These are phyloP conservation scores for Acanthamoeba lenticulata DNA, from an alignment of 208 protist species.

Conservation along the genomic window DNA sequence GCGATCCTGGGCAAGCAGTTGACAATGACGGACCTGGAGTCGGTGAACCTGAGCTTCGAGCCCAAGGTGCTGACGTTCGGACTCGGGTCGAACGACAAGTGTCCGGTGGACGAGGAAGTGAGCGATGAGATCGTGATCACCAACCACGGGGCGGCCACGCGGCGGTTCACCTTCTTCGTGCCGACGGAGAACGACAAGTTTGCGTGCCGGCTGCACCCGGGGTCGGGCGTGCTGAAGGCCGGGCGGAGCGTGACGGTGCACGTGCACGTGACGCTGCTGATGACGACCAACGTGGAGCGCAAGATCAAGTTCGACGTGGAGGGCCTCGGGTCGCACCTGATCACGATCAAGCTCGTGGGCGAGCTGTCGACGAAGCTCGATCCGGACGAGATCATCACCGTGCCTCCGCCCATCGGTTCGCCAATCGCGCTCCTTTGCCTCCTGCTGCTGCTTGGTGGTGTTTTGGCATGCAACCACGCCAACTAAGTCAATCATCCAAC, in stretches of 20 bases:
- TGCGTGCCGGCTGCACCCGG: conserved; percentile 25
- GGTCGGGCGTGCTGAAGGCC: conserved; percentile 16
- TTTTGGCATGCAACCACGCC: no score
- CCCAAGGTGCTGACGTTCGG: conserved; percentile 63
- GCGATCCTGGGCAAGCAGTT: conserved; percentile 1
- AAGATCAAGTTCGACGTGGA: conserved; percentile 68
- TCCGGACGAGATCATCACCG: conserved; percentile 34
- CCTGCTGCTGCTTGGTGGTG: background rate
- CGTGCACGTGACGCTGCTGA: conserved; percentile 45
- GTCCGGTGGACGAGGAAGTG: conserved; percentile 57
- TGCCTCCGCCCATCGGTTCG: background rate
- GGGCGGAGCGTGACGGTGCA: conserved; percentile 31
- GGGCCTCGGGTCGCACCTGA: conserved; percentile 37
- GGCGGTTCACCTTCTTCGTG: conserved; percentile 64
- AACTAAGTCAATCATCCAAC: no score
- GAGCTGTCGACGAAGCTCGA: conserved; percentile 61
- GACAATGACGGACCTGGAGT: conserved; percentile 28
- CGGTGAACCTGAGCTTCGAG: conserved; percentile 39
- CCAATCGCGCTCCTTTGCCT: no score
- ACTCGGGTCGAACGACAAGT: conserved; percentile 46
- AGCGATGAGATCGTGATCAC: conserved; percentile 58
- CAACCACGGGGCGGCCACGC: conserved; percentile 18
- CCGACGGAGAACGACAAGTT: conserved; percentile 65
- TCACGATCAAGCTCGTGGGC: conserved; percentile 48
- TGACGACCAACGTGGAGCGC: conserved; percentile 48